Evolutionary conservation across 2,329 filamentous ascomycete species (phyloP).

Genomic region (Pestalotiopsis sp.): DNA sequence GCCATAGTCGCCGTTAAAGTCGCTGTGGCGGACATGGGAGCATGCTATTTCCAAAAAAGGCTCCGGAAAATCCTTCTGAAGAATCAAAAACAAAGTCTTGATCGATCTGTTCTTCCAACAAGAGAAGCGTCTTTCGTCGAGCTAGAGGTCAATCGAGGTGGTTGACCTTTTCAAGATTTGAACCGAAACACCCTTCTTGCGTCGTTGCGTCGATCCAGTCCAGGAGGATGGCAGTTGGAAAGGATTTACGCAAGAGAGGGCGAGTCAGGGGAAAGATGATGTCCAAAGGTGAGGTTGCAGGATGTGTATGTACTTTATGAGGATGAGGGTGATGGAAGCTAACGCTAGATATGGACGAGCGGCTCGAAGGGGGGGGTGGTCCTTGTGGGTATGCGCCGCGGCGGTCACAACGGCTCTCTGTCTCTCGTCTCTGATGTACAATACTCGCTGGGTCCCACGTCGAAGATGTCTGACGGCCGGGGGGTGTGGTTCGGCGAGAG

Average conservation of each 20-base stretch:
- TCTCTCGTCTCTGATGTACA: slow-evolving; percentile 19
- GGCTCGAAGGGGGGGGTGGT: slow-evolving; percentile 23
- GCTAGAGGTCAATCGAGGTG: not conserved
- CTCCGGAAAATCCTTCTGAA: not conserved
- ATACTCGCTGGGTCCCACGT: slow-evolving; percentile 28
- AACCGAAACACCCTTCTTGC: slow-evolving; percentile 2
- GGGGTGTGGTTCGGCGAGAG: slow-evolving; percentile 23
- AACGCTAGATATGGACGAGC: slow-evolving; percentile 35
- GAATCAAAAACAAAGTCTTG: too few relatives aligned
- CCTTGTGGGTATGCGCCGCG: slow-evolving; percentile 31
- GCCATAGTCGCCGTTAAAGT: slow-evolving; percentile 65
- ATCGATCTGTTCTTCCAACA: not conserved
- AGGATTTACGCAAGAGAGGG: not conserved
- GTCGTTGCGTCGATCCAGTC: slow-evolving; percentile 7
- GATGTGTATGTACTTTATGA: slow-evolving; percentile 36
- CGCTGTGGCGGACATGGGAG: slow-evolving; percentile 63
- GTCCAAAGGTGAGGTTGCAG: slow-evolving; percentile 36
- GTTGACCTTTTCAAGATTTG: not conserved
- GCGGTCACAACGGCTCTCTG: slow-evolving; percentile 23
- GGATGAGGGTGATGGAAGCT: slow-evolving; percentile 27
- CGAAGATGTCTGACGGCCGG: slow-evolving; percentile 26
- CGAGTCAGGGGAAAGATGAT: slow-evolving; percentile 30
- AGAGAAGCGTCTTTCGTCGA: not conserved
- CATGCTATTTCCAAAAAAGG: slow-evolving; percentile 39
- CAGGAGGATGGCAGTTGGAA: slow-evolving; percentile 10